A percentile compares a stretch with the other conserved stretches of the same genome.
Conservation (phyloP, 208 protist species). For the Acanthamoeba culbertsoni region DNA sequence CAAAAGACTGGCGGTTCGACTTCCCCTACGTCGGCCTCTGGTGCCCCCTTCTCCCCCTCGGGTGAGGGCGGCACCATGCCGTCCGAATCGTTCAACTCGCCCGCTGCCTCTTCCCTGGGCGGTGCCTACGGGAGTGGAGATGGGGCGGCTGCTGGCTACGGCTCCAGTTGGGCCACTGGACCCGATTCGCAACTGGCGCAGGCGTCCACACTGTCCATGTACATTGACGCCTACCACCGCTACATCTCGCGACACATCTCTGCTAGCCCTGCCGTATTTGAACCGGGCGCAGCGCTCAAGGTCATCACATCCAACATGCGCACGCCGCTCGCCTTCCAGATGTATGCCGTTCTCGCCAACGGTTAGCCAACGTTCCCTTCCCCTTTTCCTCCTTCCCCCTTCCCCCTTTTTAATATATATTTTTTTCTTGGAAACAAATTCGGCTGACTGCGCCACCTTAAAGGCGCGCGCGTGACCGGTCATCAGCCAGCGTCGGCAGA, state of each 20-base stretch:
- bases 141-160: neutral
- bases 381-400: neutral
- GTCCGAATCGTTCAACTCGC: neutral
- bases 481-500: neutral
- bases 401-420: neutral
- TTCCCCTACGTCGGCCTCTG: neutral
- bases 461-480: slow-evolving; percentile 28
- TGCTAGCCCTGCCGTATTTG: neutral
- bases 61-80: neutral
- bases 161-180: neutral
- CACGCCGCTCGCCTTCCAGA: slow-evolving; percentile 55
- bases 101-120: neutral
- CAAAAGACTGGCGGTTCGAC: neutral
- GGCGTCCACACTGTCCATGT: neutral
- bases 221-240: slow-evolving; percentile 37
- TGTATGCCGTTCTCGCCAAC: slow-evolving; percentile 57
- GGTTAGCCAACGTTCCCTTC: slow-evolving; percentile 6
- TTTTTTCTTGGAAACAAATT: neutral
- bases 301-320: slow-evolving; percentile 36
- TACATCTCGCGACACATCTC: slow-evolving; percentile 57
- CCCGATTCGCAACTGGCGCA: neutral
- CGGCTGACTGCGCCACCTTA: neutral
- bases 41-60: neutral
- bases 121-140: neutral
- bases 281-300: neutral